Evolutionary conservation across 257 asterid genomes (phyloP), one percentile per base, ranked within the genome.

Genomic region (Perilla frutescens): DNA sequence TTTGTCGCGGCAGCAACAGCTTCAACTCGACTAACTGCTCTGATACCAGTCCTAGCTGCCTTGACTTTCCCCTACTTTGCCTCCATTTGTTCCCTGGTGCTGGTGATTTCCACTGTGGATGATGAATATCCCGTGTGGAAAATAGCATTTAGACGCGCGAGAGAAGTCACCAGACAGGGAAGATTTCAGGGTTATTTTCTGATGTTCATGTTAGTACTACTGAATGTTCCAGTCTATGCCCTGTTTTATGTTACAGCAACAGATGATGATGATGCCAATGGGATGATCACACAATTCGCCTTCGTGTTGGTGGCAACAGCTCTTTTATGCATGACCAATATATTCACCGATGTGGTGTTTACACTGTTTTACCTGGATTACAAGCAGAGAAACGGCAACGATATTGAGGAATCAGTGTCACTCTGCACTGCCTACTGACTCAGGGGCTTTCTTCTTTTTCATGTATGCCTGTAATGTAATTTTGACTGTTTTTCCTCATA

Each of bases 161-260:
- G 26, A 8, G 70, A 67, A 51, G 55, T 68, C 36, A 55, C 32
- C 0, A 32, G 37, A 50, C 37, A 40, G 68, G 50, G 43, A 47
- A 66, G 53, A 66, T 20, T 37, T 47, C 51, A 47, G 51, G 51
- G 51, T 47, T 47, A 9, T 47, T 11, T 47, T 40, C 68, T 67
- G 11, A 59, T 49, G 74, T 47, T 75, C 10, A 8, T 58, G 10
- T 37, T 58, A 40, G 4, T 39, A 20, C 69, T 75, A 29, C 62
- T 75, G 41, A 75, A 63, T 14, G 8, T 49, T 48, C 79, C 79
- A 57, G 74, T 60, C 13, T 40, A 67, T 75, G 64, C 59, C 26
- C 10, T 68, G 62, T 67, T 58, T 26, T 67, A 75, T 50, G 56
- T 67, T 26, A 67, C 69, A 39, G 44, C 53, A 6, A 62, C 58